Base-by-base conservation (phyloP, 208 protist species). In the Trypanosoma avium region DNA sequence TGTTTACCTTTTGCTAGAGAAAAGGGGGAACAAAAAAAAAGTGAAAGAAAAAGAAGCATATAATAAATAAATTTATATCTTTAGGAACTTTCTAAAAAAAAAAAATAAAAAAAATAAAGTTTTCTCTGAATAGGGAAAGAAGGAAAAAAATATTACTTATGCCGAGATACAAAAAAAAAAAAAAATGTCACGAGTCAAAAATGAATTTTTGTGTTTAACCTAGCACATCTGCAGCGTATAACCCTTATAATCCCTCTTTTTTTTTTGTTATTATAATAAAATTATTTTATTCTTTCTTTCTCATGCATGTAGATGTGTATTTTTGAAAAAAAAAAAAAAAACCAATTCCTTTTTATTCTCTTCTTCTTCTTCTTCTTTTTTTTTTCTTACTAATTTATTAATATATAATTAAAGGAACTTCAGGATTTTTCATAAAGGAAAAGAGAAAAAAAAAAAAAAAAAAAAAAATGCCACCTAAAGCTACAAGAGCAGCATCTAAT, bases 381-480 rank as follows among this genome's bases (percentile, higher is more conserved):
- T n/a, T n/a, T n/a, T n/a, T n/a, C n/a, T n/a, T n/a, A n/a, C n/a
- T n/a, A n/a, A n/a, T n/a, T n/a, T n/a, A n/a, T n/a, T n/a, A n/a
- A n/a, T n/a, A n/a, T n/a, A n/a, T n/a, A n/a, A n/a, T n/a, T n/a
- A n/a, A n/a, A n/a, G n/a, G n/a, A n/a, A n/a, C n/a, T n/a, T n/a
- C n/a, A n/a, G n/a, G n/a, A n/a, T n/a, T n/a, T n/a, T n/a, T n/a
- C 7, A 42, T 13, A 38, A 38, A 10, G 10, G 10, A 38, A 40
- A 56, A 53, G 6, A n/a, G 32, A 6, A n/a, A 45, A 48, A 49
- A 29, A 45, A 10, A 26, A 10, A 32, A 10, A 42, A 6, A 36
- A 4, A 40, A 45, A 4, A 33, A 35, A 36, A 78, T 79, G 81
- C 69, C 82, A 29, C 68, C 73, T 0, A 88, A 88, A 59, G 58